Evolutionary conservation across 108 stramenopile genomes (phyloP), one percentile per base, ranked within the genome.

Genomic region (Mayamaea pseudoterrestris): DNA sequence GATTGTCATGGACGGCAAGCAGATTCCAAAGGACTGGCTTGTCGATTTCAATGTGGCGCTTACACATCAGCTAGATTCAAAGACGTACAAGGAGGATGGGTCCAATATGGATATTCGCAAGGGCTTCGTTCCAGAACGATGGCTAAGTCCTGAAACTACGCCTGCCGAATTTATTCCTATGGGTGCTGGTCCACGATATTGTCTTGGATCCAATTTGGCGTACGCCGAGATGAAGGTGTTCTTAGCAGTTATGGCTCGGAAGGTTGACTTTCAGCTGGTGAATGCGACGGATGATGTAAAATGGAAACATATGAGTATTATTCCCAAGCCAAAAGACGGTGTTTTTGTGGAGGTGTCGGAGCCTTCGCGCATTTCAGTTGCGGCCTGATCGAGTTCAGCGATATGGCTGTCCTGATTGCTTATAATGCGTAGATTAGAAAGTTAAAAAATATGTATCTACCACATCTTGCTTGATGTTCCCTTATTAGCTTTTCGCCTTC

Each of bases 221-320:
- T 42, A 58, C 53, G 49, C 60, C 2, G 76, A 78, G 51, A 70
- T 78, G 72, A 73, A 71, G 37, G 62, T 74, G 11, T 78, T 78
- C 53, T 50, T 74, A 3, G 61, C 76, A 7, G 42, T 71, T 1
- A 56, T 78, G 53, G 76, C 73, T 14, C 69, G 76, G 27, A 59
- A 65, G 20, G 57, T 66, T n/a, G n/a, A n/a, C n/a, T n/a, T n/a
- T n/a, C n/a, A n/a, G n/a, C n/a, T n/a, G n/a, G n/a, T n/a, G n/a
- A n/a, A n/a, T n/a, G n/a, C n/a, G n/a, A n/a, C n/a, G n/a, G n/a
- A n/a, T n/a, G n/a, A n/a, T n/a, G n/a, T n/a, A n/a, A n/a, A n/a
- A n/a, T n/a, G n/a, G n/a, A n/a, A n/a, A n/a, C n/a, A n/a, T n/a
- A n/a, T n/a, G n/a, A n/a, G n/a, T n/a, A n/a, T n/a, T n/a, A n/a